Evolutionary conservation across 306 rosid species (phyloP).

Genomic region (Abrus pulchellus): DNA sequence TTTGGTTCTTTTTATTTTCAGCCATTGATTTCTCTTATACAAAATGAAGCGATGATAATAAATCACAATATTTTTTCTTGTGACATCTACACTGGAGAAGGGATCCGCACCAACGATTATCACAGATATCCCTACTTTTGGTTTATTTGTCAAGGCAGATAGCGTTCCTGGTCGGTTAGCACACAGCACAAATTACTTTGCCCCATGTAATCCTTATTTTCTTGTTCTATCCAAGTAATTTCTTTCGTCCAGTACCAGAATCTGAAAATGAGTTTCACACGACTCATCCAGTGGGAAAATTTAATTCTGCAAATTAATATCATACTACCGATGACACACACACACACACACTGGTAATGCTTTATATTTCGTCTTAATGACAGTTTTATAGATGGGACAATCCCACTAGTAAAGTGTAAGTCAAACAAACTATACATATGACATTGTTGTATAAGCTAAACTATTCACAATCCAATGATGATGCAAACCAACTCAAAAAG

Average conservation of each 20-base stretch:
- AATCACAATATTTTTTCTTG: too few relatives aligned
- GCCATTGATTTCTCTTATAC: too few relatives aligned
- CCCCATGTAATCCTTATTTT: slow-evolving; percentile 35
- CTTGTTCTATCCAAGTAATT: slow-evolving; percentile 44
- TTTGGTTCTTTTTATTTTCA: too few relatives aligned
- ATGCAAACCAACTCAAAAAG: slow-evolving; percentile 46
- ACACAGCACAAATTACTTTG: slow-evolving; percentile 5
- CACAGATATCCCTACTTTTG: too few relatives aligned
- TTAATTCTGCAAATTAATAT: not conserved
- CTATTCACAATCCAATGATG: slow-evolving; percentile 45
- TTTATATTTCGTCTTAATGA: slow-evolving; percentile 25
- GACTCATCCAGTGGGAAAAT: not conserved
- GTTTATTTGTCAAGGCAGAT: too few relatives aligned
- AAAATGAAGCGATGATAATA: too few relatives aligned
- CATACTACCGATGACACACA: too few relatives aligned
- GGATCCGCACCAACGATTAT: too few relatives aligned
- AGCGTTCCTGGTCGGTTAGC: too few relatives aligned
- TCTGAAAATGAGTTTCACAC: not conserved
- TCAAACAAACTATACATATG: slow-evolving; percentile 56
- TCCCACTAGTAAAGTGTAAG: slow-evolving; percentile 26
- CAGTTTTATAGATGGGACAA: slow-evolving; percentile 23
- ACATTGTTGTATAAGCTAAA: slow-evolving; percentile 27
- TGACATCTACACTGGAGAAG: too few relatives aligned
- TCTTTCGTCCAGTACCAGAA: not conserved
- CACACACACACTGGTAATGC: not conserved